Base-by-base conservation (phyloP, 768 basidiomycete species). In the Botryobasidium botryosum region DNA sequence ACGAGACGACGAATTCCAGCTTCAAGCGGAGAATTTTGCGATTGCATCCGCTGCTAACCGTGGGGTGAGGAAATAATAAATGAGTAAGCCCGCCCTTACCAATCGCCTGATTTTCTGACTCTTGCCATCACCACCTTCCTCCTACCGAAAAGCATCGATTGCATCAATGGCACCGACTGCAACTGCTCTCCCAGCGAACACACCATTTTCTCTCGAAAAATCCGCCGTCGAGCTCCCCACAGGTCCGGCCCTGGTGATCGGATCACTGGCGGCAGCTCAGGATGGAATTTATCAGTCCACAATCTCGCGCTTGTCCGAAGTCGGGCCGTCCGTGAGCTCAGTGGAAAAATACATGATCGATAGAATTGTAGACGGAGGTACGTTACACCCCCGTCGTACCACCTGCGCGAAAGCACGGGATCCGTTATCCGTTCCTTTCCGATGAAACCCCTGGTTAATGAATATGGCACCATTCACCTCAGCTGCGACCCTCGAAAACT, bases 321-420 rank as follows among this genome's bases (percentile, higher is more conserved):
- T 59, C 46, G 40, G 42, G 29, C 38, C 40, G 8, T 67, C 65
- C 15, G 60, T 68, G 50, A 55, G 62, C 27, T n/a, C n/a, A n/a
- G 75, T 85, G 25, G 84, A 90, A 53, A 77, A 71, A 55, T 77
- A 86, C 56, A 74, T 90, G 65, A 62, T 88, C 24, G 86, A 91
- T 59, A 68, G 87, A 49, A 62, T 91, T 49, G 63, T 86, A 13
- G 85, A 84, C 60, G 70, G 72, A 64, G 86, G 86, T 87, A 55
- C 43, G 68, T 60, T 13, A 32, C 20, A 20, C 26, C 15, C 33
- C 20, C 6, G 13, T 2, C 23, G 8, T 17, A 2, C 29, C 44
- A 23, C 15, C 21, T 21, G 32, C 27, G n/a, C 18, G n/a, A 10
- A 18, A 13, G 27, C 29, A 31, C 20, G 20, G 23, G 40, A 28